phyloP scores from a whole-genome alignment of 768 basidiomycete species.

The Panaeolus cyanescens region DNA sequence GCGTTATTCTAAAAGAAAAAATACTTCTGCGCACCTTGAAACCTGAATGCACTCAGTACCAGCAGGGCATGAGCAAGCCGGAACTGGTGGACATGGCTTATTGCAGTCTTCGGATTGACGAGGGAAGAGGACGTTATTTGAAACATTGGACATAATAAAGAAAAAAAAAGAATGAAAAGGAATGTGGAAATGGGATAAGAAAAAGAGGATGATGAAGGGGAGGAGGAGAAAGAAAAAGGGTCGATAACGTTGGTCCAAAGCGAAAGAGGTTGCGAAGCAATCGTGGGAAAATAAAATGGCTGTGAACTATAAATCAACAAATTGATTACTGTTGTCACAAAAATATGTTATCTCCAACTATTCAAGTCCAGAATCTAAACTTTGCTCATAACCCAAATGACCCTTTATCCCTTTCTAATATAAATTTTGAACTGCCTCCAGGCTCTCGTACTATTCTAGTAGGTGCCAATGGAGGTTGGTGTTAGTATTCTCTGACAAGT shows the following conservation, averaged over 20 bases:
- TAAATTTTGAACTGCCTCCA: slow-evolving; percentile 65
- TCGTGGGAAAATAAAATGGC: slow-evolving; percentile 18
- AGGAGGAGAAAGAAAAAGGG: slow-evolving; percentile 19
- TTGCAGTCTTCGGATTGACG: slow-evolving; percentile 46
- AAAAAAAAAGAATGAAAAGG: slow-evolving; percentile 33
- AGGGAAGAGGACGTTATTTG: slow-evolving; percentile 38
- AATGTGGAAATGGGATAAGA: slow-evolving; percentile 21
- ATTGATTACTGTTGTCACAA: slow-evolving; percentile 1
- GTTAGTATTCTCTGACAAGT: slow-evolving; percentile 7
- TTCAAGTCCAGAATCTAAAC: slow-evolving; percentile 51
- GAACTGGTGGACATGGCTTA: slow-evolving; percentile 45
- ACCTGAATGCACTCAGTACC: slow-evolving; percentile 58
- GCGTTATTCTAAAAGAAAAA: slow-evolving; percentile 3
- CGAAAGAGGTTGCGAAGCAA: slow-evolving; percentile 12
- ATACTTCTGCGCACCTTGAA: slow-evolving; percentile 44
- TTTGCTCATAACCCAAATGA: slow-evolving; percentile 50
- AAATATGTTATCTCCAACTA: neutral
- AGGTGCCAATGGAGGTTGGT: slow-evolving; percentile 91
- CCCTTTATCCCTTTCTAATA: slow-evolving; percentile 59
- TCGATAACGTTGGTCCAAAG: slow-evolving; percentile 1
- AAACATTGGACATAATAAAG: slow-evolving; percentile 36
- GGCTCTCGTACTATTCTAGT: slow-evolving; percentile 87
- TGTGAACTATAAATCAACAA: neutral
- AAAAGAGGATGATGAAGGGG: slow-evolving; percentile 15
- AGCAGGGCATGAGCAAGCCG: slow-evolving; percentile 53